Base-by-base conservation (phyloP, 2,329 filamentous ascomycete species). In the Dactylellina parvicollis region DNA sequence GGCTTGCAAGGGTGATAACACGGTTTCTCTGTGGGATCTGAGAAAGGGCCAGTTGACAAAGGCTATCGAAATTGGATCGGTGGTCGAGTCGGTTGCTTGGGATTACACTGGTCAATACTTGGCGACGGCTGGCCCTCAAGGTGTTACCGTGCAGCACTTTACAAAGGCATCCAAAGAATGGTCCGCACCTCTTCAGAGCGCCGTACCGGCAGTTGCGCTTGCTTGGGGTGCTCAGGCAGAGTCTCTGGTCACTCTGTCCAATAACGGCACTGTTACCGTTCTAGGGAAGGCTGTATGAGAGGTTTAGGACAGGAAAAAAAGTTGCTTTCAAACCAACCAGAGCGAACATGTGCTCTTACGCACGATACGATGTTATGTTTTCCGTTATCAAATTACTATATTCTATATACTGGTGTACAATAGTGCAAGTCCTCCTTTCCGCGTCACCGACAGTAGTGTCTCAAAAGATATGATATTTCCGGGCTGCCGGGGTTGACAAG, bases 61-160 rank as follows among this genome's bases (percentile, higher is more conserved):
- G 85, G 87, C 90, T n/a, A 84, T 99, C 40, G 92, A 97, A 76
- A 89, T 90, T 47, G 94, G 92, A 64, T 89, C 88, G 74, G 85
- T 87, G n/a, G 87, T 96, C 50, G 86, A 90, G 74, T 88, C 86
- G 40, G 85, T 97, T 75, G 85, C 86, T 52, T 99, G 93, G 93
- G 95, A 99, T 79, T 97, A 96, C 83, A 95, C 91, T 4, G 94
- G 93, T 44, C 94, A 97, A 81, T 99, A 91, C 83, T 84, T 99
- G 59, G 91, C 93, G 24, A 90, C 90, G 10, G 91, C 88, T 2
- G 94, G 94, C 4, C 85, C 89, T 2, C 88, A 89, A 46, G 92
- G 92, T 26, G 83, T 97, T 49, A 91, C 90, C 3, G 91, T 99
- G 40, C 92, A 95, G 80, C 90, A 96, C 78, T 99, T 96, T 81